These are phyloP conservation scores for Kwoniella dejecticola DNA, from an alignment of 768 basidiomycete species.

Conservation along the genomic window DNA sequence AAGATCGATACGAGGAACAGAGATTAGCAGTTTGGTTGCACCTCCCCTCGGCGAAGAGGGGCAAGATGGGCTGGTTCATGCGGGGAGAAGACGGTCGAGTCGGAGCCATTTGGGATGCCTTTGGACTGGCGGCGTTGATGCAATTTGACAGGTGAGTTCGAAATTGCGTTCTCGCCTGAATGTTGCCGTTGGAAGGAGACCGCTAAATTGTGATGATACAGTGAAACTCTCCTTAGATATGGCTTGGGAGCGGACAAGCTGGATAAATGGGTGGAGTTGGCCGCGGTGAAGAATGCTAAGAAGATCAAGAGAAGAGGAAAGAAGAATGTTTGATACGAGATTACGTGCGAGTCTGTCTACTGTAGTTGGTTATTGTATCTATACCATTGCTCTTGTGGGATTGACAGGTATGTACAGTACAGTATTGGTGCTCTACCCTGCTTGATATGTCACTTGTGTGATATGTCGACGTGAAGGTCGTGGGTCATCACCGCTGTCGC, in stretches of 20 bases:
- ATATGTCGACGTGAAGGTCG: too few species aligned
- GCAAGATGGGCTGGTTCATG: conserved; percentile 40
- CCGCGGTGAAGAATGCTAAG: conserved; percentile 32
- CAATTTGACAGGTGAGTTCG: conserved; percentile 39
- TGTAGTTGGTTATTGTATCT: too few species aligned
- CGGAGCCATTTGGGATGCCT: conserved; percentile 39
- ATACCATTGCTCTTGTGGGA: too few species aligned
- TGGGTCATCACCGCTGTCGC: too few species aligned
- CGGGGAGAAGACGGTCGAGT: conserved; percentile 32
- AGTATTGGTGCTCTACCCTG: too few species aligned
- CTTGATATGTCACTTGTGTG: too few species aligned
- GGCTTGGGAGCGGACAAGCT: conserved; percentile 41
- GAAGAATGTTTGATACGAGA: too few species aligned
- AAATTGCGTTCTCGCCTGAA: too few species aligned
- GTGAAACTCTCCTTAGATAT: conserved; percentile 16
- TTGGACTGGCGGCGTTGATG: conserved; percentile 34
- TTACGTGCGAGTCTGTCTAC: too few species aligned
- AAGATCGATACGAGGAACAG: conserved; percentile 48
- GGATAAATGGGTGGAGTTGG: conserved; percentile 47
- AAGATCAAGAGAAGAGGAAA: conserved; percentile 22
- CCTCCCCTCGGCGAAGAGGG: conserved; percentile 23
- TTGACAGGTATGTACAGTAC: too few species aligned
- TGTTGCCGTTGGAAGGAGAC: too few species aligned
- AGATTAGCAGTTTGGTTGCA: conserved; percentile 42
- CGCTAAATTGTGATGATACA: too few species aligned